A percentile compares a stretch with the other conserved stretches of the same genome.
These are phyloP conservation scores for Ogataea wickerhamii DNA, from an alignment of 805 yeast species.

Conservation along the genomic window DNA sequence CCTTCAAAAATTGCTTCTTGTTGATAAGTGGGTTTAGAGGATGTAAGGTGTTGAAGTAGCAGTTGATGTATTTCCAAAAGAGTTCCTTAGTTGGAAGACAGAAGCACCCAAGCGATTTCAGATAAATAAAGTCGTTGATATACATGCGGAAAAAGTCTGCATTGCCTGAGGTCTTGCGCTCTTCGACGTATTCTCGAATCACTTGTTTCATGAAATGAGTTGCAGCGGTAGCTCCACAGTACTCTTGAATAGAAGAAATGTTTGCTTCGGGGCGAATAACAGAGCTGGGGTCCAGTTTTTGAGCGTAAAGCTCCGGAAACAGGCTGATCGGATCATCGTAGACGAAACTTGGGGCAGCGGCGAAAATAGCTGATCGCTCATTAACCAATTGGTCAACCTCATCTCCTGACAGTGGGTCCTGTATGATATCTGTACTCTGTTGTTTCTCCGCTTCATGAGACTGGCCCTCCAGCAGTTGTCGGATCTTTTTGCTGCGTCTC, in stretches of 20 bases:
- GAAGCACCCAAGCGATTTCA: slow-evolving; percentile 53
- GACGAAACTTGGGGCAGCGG: slow-evolving; percentile 16
- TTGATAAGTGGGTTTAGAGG: slow-evolving; percentile 69
- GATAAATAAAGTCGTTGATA: slow-evolving; percentile 18
- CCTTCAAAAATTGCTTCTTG: slow-evolving; percentile 55
- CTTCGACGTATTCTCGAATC: slow-evolving; percentile 23
- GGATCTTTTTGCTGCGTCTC: slow-evolving; percentile 23
- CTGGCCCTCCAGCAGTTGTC: slow-evolving; percentile 13
- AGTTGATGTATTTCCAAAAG: slow-evolving; percentile 55
- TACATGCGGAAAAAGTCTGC: slow-evolving; percentile 13
- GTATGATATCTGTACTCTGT: not conserved
- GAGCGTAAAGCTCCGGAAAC: slow-evolving; percentile 23
- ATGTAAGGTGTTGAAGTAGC: slow-evolving; percentile 62
- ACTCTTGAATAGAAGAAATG: slow-evolving; percentile 22
- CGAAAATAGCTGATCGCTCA: not conserved
- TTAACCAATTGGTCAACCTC: not conserved
- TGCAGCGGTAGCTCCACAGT: slow-evolving; percentile 29
- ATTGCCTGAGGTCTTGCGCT: slow-evolving; percentile 2
- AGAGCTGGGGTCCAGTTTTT: slow-evolving; percentile 20
- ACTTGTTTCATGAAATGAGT: slow-evolving; percentile 29
- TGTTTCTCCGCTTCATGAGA: not conserved
- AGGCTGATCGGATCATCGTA: slow-evolving; percentile 22
- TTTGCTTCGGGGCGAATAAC: slow-evolving; percentile 18
- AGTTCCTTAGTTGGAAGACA: slow-evolving; percentile 58
- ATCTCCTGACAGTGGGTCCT: not conserved